Base-by-base conservation (phyloP, 805 yeast genomes). In the Kazachstania kunashirensis region DNA sequence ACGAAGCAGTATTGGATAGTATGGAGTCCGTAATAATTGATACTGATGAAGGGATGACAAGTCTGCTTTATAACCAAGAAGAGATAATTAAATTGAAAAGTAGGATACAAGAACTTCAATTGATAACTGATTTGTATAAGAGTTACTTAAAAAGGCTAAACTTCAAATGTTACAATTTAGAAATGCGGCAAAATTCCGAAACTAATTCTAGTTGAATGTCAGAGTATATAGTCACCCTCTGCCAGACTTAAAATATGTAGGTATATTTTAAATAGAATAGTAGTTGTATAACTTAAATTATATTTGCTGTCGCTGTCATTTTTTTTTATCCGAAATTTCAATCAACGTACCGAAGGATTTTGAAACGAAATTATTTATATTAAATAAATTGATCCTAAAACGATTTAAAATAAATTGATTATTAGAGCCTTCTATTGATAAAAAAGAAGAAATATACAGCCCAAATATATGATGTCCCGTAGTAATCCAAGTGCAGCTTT, bases 41-140 rank as follows among this genome's bases (percentile, higher is more conserved):
- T 12, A 9, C 37, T 2, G 14, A 16, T 2, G 15, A 25, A 4
- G 35, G 28, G 11, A 16, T 46, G 3, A 29, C 44, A 6, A 35
- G 34, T 40, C 31, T 36, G 14, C 38, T 48, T 38, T 52, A 41
- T 33, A 46, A 47, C 8, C 51, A 53, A 25, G 56, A 49, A 31
- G 66, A 61, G 19, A 49, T 59, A 13, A 60, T 62, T 21, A 64
- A 61, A 32, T 61, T 88, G 45, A 73, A 75, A 44, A 85, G 94
- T 0, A 68, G 94, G 36, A 84, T 86, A 18, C 75, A 83, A 8
- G 97, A 88, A 55, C 69, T 89, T 44, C 96, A 89, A 56, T 67
- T 88, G 32, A 95, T 89, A 29, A 84, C 85, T 52, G 96, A 89
- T 54, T 64, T 88, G 44, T 83, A 84, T 63, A 73, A 84, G 47